A percentile compares a stretch with the other conserved stretches of the same genome.
These are phyloP conservation scores for Fusarium sp. DNA, from an alignment of 2,329 filamentous ascomycete species.

Conservation along the genomic window DNA sequence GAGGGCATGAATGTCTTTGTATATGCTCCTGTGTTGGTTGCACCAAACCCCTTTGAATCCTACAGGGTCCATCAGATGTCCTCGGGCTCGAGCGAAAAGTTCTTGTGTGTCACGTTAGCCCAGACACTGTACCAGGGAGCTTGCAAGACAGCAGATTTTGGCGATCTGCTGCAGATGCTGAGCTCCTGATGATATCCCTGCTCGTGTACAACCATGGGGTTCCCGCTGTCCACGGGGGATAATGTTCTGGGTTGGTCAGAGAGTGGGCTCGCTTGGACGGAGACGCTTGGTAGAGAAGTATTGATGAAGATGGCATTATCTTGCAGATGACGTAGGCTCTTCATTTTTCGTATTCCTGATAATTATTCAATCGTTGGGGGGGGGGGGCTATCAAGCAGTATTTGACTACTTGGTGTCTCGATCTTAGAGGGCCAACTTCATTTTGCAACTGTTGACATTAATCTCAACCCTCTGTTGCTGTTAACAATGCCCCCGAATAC, in stretches of 20 bases:
- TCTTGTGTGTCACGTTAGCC: constrained; percentile 7
- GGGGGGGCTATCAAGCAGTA: background rate
- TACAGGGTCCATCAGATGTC: background rate
- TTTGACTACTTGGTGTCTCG: accelerated
- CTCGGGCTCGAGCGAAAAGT: background rate
- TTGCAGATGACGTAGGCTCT: constrained; percentile 5
- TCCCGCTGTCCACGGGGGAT: constrained; percentile 18
- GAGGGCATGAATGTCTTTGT: constrained; percentile 7
- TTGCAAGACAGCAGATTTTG: constrained; percentile 8
- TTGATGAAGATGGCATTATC: background rate
- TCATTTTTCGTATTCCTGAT: background rate
- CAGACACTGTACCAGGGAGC: background rate
- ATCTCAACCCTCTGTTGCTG: too few species aligned
- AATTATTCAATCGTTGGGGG: background rate
- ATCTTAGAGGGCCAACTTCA: accelerated
- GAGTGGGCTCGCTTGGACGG: background rate
- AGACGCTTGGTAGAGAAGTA: background rate
- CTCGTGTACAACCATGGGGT: background rate
- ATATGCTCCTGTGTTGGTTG: constrained; percentile 8
- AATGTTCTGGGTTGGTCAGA: constrained; percentile 15
- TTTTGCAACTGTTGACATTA: too few species aligned
- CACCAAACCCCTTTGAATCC: background rate
- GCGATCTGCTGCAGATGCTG: background rate
- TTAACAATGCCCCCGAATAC: background rate
- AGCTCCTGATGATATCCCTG: constrained; percentile 28